Conservation (phyloP, 257 asterid genomes). For the Penstemon davidsonii region DNA sequence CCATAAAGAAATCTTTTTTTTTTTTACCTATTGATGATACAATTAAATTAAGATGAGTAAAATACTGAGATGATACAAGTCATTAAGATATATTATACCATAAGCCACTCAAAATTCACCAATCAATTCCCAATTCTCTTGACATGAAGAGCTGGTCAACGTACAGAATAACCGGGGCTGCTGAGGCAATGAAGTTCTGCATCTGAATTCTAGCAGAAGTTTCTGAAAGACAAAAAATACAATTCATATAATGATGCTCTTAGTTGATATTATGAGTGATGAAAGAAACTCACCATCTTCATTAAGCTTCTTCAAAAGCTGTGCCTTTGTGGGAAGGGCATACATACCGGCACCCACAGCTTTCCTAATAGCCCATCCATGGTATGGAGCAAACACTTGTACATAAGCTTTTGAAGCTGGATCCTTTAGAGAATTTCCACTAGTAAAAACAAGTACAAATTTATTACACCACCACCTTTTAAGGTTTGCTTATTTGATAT, state of each 20-base stretch:
- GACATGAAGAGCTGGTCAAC: slow-evolving; percentile 69
- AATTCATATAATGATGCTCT: neutral
- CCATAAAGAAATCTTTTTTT: neutral
- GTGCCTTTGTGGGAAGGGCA: slow-evolving; percentile 84
- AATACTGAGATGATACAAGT: slow-evolving; percentile 9
- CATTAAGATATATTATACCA: neutral
- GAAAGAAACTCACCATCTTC: slow-evolving; percentile 73
- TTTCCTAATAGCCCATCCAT: slow-evolving; percentile 89
- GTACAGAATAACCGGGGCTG: slow-evolving; percentile 50
- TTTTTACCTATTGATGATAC: slow-evolving; percentile 21
- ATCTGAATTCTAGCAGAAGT: slow-evolving; percentile 66
- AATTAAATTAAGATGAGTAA: slow-evolving; percentile 2
- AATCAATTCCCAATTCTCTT: slow-evolving; percentile 69
- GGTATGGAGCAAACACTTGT: slow-evolving; percentile 87
- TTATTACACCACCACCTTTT: slow-evolving; percentile 7
- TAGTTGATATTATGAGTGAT: slow-evolving; percentile 1
- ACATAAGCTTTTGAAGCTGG: slow-evolving; percentile 91
- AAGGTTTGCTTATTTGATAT: neutral
- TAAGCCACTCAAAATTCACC: slow-evolving; percentile 46
- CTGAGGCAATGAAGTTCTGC: slow-evolving; percentile 61
- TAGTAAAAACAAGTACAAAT: slow-evolving; percentile 30
- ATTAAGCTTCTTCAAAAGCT: slow-evolving; percentile 72
- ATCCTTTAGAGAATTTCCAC: slow-evolving; percentile 72
- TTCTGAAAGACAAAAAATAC: slow-evolving; percentile 44
- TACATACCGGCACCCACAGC: slow-evolving; percentile 94